These are phyloP conservation scores for Saccharomycopsis sp. DNA, from an alignment of 805 yeast genomes.

Conservation along the genomic window DNA sequence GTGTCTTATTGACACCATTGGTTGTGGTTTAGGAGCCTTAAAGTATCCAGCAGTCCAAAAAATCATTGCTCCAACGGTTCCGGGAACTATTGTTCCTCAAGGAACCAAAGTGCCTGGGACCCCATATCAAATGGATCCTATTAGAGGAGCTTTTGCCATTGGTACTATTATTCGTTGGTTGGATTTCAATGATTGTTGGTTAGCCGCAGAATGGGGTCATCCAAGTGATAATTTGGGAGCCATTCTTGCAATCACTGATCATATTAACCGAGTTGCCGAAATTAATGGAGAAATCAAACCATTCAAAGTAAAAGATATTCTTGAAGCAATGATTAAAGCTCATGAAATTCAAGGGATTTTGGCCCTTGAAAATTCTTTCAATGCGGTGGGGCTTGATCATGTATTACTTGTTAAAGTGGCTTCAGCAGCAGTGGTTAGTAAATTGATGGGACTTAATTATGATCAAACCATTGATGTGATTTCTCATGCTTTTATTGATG, in stretches of 20 bases:
- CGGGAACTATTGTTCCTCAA: conserved; percentile 43
- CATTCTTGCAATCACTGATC: conserved; percentile 47
- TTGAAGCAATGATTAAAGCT: conserved; percentile 51
- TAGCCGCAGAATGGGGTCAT: conserved; percentile 65
- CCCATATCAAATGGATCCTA: conserved; percentile 38
- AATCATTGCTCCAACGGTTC: conserved; percentile 46
- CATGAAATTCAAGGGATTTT: conserved; percentile 53
- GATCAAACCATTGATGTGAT: conserved; percentile 45
- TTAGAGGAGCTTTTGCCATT: conserved; percentile 47
- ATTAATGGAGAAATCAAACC: conserved; percentile 28
- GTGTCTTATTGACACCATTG: conserved; percentile 46
- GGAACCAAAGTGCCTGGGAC: conserved; percentile 51
- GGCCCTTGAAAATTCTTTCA: conserved; percentile 51
- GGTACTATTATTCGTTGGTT: conserved; percentile 52
- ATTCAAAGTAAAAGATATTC: conserved; percentile 39
- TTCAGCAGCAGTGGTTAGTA: conserved; percentile 48
- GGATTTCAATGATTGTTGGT: conserved; percentile 55
- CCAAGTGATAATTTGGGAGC: conserved; percentile 55
- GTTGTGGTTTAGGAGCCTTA: conserved; percentile 51
- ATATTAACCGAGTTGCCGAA: conserved; percentile 36
- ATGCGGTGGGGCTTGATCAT: conserved; percentile 50
- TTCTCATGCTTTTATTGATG: conserved; percentile 54
- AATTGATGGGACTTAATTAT: conserved; percentile 38
- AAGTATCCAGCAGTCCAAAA: conserved; percentile 38
- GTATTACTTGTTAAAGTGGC: conserved; percentile 50